Base-by-base conservation (phyloP, 2,329 filamentous ascomycete species). In the Blumeria hordei region DNA sequence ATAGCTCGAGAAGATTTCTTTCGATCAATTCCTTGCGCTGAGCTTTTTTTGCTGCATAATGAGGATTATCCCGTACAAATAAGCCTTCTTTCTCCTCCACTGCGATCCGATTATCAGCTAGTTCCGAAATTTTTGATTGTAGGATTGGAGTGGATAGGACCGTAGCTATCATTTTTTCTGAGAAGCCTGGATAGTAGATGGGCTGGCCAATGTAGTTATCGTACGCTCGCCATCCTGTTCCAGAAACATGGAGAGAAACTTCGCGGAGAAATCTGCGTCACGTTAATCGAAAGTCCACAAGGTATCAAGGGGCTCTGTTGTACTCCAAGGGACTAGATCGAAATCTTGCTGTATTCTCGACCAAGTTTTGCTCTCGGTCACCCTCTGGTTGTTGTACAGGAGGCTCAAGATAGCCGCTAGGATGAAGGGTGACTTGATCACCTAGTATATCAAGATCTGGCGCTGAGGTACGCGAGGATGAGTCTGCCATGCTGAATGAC, bases 181-280 rank as follows among this genome's bases (percentile, higher is more conserved):
- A 83, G 69, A 94, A 98, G 32, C 92, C 92, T 0, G 81, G 70
- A 67, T 95, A 98, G 71, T 90, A 96, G 59, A 95, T 82, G 9
- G 88, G 87, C 66, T 94, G 88, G 21, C 92, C 92, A 62, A 96
- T 82, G 59, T 88, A 76, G 58, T 83, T 73, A 64, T 96, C 87
- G 70, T 98, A 98, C 57, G 85, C 86, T 58, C 92, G 85, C 92
- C 92, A 98, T 66, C 88, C 90, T 53, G 85, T 83, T 55, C 92
- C 92, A 11, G 87, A 90, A 59, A 96, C 84, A 69, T 96, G 88
- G 36, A 94, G 74, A 50, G 85, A 92, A 36, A 98, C 83, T 71
- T 98, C 92, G 61, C 88, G 86, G 34, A 96, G 78, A 67, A 96
- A 96, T 59, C 88, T 66, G 58, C n/a, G 55, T n/a, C 1, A 7